A percentile compares a stretch with the other conserved stretches of the same genome.
phyloP scores from a whole-genome alignment of 208 protist genomes.

The Blastocrithidia nonstop region DNA sequence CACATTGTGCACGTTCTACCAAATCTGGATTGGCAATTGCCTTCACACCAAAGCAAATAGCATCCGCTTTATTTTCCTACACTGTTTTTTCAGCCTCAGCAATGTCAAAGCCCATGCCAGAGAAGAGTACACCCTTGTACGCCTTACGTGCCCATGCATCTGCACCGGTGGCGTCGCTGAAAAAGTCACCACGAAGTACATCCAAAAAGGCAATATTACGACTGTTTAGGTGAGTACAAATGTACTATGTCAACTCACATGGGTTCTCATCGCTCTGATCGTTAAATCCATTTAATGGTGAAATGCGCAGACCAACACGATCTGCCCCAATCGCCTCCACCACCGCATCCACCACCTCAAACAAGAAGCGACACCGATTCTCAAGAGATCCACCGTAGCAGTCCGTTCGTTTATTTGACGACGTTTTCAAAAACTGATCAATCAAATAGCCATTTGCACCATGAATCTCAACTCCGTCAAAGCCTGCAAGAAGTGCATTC shows the following conservation, averaged over 20 bases:
- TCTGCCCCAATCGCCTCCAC: constrained; percentile 15
- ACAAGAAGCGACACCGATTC: constrained; percentile 48
- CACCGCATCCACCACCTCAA: constrained; percentile 62
- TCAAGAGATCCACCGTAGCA: constrained; percentile 79
- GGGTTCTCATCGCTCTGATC: constrained; percentile 17
- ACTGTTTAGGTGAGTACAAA: constrained; percentile 30
- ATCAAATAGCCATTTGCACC: constrained; percentile 85
- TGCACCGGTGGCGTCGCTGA: constrained; percentile 7
- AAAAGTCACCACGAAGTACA: constrained; percentile 17
- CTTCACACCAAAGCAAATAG: constrained; percentile 29
- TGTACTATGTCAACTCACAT: constrained; percentile 20
- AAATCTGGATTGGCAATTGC: constrained; percentile 66
- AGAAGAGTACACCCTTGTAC: constrained; percentile 31
- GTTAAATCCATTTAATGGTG: constrained; percentile 32
- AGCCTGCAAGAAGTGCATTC: constrained; percentile 59
- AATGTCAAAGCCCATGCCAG: constrained; percentile 19
- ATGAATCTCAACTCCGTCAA: constrained; percentile 87
- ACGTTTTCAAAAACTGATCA: constrained; percentile 60
- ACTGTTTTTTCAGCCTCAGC: constrained; percentile 23
- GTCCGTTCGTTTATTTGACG: constrained; percentile 64
- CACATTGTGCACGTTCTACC: constrained; percentile 12
- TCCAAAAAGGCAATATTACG: constrained; percentile 29
- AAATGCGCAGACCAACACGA: constrained; percentile 38
- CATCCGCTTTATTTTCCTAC: constrained; percentile 19
- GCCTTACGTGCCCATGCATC: constrained; percentile 22